Conservation (phyloP, 495 filamentous ascomycete species). For the Neurospora discreta region DNA sequence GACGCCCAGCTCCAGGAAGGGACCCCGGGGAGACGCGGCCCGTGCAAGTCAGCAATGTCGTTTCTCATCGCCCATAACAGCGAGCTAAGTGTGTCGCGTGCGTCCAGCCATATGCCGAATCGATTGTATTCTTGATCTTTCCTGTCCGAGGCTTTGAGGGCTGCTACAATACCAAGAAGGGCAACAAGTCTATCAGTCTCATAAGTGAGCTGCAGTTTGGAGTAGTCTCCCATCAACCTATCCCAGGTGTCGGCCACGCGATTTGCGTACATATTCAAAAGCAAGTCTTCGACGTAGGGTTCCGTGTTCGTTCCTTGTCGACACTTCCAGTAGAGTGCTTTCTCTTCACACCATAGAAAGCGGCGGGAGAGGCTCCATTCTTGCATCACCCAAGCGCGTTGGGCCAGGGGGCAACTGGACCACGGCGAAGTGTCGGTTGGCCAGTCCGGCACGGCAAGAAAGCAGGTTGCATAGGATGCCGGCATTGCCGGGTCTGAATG, state of each 20-base stretch:
- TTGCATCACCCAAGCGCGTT: background rate
- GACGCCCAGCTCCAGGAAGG: background rate
- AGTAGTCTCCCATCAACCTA: rapidly evolving
- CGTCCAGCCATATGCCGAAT: background rate
- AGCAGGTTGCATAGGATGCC: background rate
- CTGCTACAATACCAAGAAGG: background rate
- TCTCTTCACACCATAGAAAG: background rate
- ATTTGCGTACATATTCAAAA: no score
- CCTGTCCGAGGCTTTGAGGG: background rate
- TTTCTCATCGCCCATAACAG: background rate
- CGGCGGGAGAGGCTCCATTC: background rate
- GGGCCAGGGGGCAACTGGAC: background rate
- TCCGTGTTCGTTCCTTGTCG: background rate
- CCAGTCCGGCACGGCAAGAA: background rate
- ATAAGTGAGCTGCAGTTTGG: background rate
- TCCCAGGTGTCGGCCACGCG: background rate
- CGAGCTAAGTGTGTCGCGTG: rapidly evolving
- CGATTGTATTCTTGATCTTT: background rate
- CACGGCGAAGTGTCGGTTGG: background rate
- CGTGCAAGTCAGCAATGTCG: background rate
- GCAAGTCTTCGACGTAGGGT: background rate
- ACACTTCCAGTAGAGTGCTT: background rate
- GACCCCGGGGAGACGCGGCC: background rate
- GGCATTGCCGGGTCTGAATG: background rate
- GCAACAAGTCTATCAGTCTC: background rate